phyloP scores from a whole-genome alignment of 176 grass and related monocot genomes.

The Areca catechu region DNA sequence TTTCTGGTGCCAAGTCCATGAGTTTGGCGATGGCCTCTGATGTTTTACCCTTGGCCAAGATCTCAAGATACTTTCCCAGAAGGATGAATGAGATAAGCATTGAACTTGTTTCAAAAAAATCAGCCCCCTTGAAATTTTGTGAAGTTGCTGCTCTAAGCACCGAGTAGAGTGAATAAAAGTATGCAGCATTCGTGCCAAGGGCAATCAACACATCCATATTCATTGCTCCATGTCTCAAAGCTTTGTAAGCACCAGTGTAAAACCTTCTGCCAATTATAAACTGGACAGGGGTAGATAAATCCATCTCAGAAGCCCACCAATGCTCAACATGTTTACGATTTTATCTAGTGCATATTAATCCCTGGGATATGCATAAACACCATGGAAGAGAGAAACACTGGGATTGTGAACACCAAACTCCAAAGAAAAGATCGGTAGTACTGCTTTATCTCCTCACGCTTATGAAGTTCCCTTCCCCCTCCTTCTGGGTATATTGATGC shows the following conservation, averaged over 20 bases:
- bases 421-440: constrained; percentile 69
- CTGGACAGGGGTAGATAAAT: constrained; percentile 88
- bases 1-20: constrained; percentile 83
- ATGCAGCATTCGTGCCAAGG: constrained; percentile 82
- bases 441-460: constrained; percentile 62
- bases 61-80: constrained; percentile 93
- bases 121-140: constrained; percentile 47
- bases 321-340: constrained; percentile 69
- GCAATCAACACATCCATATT: constrained; percentile 98
- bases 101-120: constrained; percentile 99
- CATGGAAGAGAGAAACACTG: constrained; percentile 92
- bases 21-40: constrained; percentile 92
- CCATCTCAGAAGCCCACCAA: constrained; percentile 73
- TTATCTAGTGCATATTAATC: constrained; percentile 52
- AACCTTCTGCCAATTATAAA: constrained; percentile 84
- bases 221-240: constrained; percentile 51
- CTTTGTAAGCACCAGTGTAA: constrained; percentile 80
- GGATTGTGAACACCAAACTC: constrained; percentile 85
- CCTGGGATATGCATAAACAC: constrained; percentile 92
- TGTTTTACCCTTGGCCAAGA: constrained; percentile 94
- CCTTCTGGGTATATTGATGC: constrained; percentile 78
- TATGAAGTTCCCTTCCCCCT: constrained; percentile 56
- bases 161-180: constrained; percentile 88
- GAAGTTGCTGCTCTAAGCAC: constrained; percentile 70
- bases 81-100: constrained; percentile 98